Evolutionary conservation across 2,329 filamentous ascomycete genomes (phyloP).

Genomic region (Trichoderma cornu-damae): DNA sequence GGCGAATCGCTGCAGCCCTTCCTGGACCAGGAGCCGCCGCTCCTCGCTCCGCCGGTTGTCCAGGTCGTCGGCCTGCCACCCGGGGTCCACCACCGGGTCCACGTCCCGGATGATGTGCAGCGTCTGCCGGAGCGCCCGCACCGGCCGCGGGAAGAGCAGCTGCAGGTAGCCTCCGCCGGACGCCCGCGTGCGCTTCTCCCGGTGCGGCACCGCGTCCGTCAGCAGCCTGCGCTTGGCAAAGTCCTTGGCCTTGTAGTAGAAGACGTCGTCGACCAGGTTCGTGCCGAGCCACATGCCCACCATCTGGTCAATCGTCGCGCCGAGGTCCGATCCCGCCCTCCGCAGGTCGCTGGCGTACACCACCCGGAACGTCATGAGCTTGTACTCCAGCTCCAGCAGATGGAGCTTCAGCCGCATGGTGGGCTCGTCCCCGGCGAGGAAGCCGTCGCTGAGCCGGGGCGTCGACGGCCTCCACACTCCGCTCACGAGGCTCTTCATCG

Average conservation of each 20-base stretch:
- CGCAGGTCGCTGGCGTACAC: constrained; percentile 29
- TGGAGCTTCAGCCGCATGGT: constrained; percentile 28
- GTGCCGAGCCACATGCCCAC: constrained; percentile 29
- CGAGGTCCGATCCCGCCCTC: constrained; percentile 21
- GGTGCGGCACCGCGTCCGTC: constrained; percentile 19
- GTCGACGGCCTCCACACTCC: constrained; percentile 23
- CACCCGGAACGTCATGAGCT: constrained; percentile 27
- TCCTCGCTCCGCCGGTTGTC: constrained; percentile 25
- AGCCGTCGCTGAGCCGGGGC: constrained; percentile 24
- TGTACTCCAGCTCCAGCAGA: constrained; percentile 29
- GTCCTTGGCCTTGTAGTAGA: constrained; percentile 29
- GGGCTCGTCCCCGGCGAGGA: constrained; percentile 24
- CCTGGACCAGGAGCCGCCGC: constrained; percentile 21
- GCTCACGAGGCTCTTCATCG: constrained; percentile 22
- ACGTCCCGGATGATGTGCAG: constrained; percentile 28
- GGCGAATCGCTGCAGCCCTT: constrained; percentile 24
- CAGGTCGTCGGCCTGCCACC: constrained; percentile 24
- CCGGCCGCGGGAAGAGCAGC: constrained; percentile 23
- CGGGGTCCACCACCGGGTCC: constrained; percentile 27
- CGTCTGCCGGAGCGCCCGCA: constrained; percentile 25
- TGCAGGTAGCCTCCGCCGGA: constrained; percentile 23
- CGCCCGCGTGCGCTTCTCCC: constrained; percentile 23
- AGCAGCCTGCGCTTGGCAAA: constrained; percentile 23
- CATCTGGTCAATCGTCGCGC: constrained; percentile 25
- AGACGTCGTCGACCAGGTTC: constrained; percentile 29